Base-by-base conservation (phyloP, 441 rosid genomes). In the Erodium chrysanthum region DNA sequence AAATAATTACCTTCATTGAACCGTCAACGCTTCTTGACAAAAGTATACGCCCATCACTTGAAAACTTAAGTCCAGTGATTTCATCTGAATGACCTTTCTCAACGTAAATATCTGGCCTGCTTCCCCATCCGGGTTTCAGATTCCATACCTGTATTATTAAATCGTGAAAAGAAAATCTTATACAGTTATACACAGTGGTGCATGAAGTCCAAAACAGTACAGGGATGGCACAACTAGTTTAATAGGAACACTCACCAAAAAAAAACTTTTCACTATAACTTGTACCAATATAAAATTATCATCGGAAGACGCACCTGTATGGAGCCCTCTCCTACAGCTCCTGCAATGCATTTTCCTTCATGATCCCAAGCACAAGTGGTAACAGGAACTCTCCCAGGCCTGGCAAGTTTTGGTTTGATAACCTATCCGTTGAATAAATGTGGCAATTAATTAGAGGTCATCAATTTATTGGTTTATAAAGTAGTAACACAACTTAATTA, bases 41-140 rank as follows among this genome's bases (percentile, higher is more conserved):
- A 33, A 94, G 80, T 67, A 81, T 73, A 73, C 75, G 81, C 14
- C 91, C 92, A 76, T 94, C 96, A 73, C 90, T 85, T 65, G 97
- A 91, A 84, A 91, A 94, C 84, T 88, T 89, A 66, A 94, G 88
- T 64, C 83, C 78, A n/a, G 92, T 94, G 63, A 94, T 91, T 71
- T 94, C 99, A 75, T 94, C 99, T 59, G 89, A 84, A 79, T 94
- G 99, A 73, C 85, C 89, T 68, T 88, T 87, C 71, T 86, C 94
- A 60, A 89, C 81, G 23, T 83, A 76, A 67, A 89, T 71, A 75
- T 94, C 96, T 0, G 97, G 99, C 79, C 97, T 83, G 82, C 96
- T 94, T 80, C 97, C 99, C 97, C 99, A 91, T 72, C 97, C 99
- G 0, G 96, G 92, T 83, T 94, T 89, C 66, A 88, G 91, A 77